Percentiles rank a stretch among this genome's conserved stretches.
These are phyloP conservation scores for Ilex asprella DNA, from an alignment of 257 asterid species.

Conservation along the genomic window DNA sequence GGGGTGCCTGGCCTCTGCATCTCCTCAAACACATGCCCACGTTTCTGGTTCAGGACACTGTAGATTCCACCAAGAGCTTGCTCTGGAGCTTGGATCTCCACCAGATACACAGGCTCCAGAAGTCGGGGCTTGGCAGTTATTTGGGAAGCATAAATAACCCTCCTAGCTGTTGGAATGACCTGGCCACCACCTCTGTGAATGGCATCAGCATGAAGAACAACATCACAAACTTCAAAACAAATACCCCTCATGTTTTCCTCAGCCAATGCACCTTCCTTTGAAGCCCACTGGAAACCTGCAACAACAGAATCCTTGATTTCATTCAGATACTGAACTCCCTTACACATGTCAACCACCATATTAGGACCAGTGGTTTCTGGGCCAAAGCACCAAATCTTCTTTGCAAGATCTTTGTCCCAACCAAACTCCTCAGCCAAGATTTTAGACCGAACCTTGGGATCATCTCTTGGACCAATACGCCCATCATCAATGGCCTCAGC, in stretches of 20 bases:
- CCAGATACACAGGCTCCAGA: conserved; percentile 38
- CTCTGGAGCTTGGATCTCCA: conserved; percentile 46
- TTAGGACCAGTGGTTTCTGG: conserved; percentile 48
- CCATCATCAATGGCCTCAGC: conserved; percentile 54
- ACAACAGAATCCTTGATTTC: conserved; percentile 49
- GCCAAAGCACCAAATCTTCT: conserved; percentile 51
- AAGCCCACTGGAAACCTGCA: conserved; percentile 49
- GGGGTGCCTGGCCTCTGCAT: conserved; percentile 43
- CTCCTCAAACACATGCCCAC: conserved; percentile 42
- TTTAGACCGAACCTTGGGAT: conserved; percentile 42
- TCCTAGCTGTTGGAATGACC: conserved; percentile 38
- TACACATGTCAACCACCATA: conserved; percentile 57
- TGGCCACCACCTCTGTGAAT: conserved; percentile 50
- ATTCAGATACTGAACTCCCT: conserved; percentile 51
- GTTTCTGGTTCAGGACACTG: conserved; percentile 44
- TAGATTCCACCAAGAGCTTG: conserved; percentile 44
- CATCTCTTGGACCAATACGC: conserved; percentile 46
- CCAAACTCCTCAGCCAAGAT: conserved; percentile 40
- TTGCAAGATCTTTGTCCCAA: conserved; percentile 58
- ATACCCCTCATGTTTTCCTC: conserved; percentile 43
- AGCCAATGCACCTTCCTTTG: conserved; percentile 42
- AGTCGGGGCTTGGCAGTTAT: conserved; percentile 40
- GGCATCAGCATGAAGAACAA: conserved; percentile 42
- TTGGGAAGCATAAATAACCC: conserved; percentile 38
- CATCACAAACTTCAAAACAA: conserved; percentile 42